phyloP scores from a whole-genome alignment of 1,139 yeast species.

The Scheffersomyces quercinus region DNA sequence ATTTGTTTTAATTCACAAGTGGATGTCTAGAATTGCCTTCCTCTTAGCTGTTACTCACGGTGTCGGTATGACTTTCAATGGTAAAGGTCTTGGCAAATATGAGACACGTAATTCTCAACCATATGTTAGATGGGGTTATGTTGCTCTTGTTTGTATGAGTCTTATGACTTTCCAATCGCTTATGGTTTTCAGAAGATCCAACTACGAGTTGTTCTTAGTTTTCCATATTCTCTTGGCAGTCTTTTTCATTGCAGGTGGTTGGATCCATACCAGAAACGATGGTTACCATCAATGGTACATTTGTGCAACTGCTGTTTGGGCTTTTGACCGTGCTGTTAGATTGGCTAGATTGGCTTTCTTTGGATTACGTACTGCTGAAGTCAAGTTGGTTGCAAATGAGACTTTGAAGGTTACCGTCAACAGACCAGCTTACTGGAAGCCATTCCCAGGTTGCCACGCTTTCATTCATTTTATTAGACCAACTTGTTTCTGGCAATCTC shows the following conservation, averaged over 20 bases:
- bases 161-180: conserved; percentile 49
- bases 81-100: conserved; percentile 35
- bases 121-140: conserved; percentile 58
- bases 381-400: conserved; percentile 48
- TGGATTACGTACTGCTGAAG: conserved; percentile 52
- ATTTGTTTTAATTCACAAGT: conserved; percentile 64
- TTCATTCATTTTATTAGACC: conserved; percentile 41
- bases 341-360: conserved; percentile 46
- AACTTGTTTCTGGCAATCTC: conserved; percentile 56
- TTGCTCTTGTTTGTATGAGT: conserved; percentile 40
- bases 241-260: conserved; percentile 57
- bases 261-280: conserved; percentile 53
- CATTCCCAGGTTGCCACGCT: conserved; percentile 43
- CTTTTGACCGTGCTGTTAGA: conserved; percentile 57
- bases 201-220: conserved; percentile 65
- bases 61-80: conserved; percentile 45
- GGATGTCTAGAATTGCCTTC: conserved; percentile 54
- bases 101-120: conserved; percentile 33
- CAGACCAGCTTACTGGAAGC: conserved; percentile 39
- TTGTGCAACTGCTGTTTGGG: conserved; percentile 66
- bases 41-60: conserved; percentile 47
- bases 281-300: conserved; percentile 49
- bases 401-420: conserved; percentile 40
- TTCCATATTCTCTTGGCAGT: conserved; percentile 61
- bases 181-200: conserved; percentile 51